Conservation (phyloP, 805 yeast species). For the Ogataea methanolica region DNA sequence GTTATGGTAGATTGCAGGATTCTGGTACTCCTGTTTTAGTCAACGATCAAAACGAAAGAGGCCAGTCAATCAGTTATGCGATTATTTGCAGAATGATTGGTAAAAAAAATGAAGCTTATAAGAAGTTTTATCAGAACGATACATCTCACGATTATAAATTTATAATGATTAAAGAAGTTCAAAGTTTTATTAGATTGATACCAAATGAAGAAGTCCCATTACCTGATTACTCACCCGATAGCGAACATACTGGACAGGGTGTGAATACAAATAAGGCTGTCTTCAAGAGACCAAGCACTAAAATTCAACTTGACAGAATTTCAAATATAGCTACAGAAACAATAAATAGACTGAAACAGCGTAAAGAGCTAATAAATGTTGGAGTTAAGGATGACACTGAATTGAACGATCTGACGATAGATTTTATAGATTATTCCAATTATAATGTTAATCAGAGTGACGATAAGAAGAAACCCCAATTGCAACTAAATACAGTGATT, state of each 20-base stretch:
- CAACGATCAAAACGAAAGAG: slow-evolving; percentile 41
- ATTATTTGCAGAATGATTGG: slow-evolving; percentile 51
- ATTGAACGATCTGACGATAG: slow-evolving; percentile 14
- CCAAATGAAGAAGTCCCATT: slow-evolving; percentile 16
- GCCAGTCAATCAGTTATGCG: slow-evolving; percentile 41
- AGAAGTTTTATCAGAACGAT: slow-evolving; percentile 5
- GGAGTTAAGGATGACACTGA: slow-evolving; percentile 17
- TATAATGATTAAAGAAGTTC: slow-evolving; percentile 18
- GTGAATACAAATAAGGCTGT: background rate
- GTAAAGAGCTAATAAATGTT: slow-evolving; percentile 11
- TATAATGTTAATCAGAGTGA: slow-evolving; percentile 7
- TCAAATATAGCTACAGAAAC: slow-evolving; percentile 12
- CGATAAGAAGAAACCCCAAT: slow-evolving; percentile 14
- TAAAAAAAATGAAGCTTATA: slow-evolving; percentile 13
- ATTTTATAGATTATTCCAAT: slow-evolving; percentile 8
- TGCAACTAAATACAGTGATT: slow-evolving; percentile 10
- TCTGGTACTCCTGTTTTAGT: slow-evolving; percentile 50
- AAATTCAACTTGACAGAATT: slow-evolving; percentile 12
- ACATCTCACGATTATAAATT: slow-evolving; percentile 9
- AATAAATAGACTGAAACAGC: slow-evolving; percentile 9
- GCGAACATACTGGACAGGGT: background rate
- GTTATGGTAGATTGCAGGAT: slow-evolving; percentile 47
- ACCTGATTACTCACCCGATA: slow-evolving; percentile 11
- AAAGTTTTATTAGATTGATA: slow-evolving; percentile 16
- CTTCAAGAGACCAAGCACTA: slow-evolving; percentile 9